A percentile compares a stretch with the other conserved stretches of the same genome.
Evolutionary conservation across 2,329 filamentous ascomycete species (phyloP).

Genomic region (Cytospora piceicola): DNA sequence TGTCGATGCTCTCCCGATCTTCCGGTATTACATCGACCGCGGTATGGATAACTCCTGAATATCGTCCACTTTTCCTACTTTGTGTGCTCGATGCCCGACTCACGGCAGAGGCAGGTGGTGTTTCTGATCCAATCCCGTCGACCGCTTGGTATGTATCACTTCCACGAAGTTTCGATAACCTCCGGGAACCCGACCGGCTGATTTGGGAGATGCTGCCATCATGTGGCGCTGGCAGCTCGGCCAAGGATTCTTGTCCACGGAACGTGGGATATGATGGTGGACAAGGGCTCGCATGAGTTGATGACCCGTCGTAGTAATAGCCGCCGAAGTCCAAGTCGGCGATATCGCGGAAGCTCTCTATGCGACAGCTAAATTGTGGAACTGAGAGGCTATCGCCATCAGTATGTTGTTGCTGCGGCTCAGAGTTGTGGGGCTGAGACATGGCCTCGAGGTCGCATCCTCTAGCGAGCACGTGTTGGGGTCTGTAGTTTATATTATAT

Average conservation of each 20-base stretch:
- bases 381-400: background rate
- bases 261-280: constrained; percentile 30
- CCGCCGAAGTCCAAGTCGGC: constrained; percentile 38
- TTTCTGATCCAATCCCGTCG: no score
- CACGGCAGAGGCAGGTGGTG: constrained; percentile 1
- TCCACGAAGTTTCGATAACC: background rate
- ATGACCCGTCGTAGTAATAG: constrained; percentile 64
- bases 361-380: constrained; percentile 30
- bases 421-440: background rate
- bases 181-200: background rate
- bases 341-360: constrained; percentile 40
- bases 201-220: constrained; percentile 12
- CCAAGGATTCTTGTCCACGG: constrained; percentile 44
- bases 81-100: constrained; percentile 45
- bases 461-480: background rate
- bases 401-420: background rate
- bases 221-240: constrained; percentile 44
- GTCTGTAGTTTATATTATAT: background rate
- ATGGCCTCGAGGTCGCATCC: background rate
- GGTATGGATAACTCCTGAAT: background rate
- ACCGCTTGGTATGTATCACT: constrained; percentile 33
- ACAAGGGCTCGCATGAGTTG: background rate
- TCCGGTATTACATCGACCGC: constrained; percentile 31
- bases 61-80: constrained; percentile 33
- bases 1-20: constrained; percentile 35